These are phyloP conservation scores for Fomes fomentarius DNA, from an alignment of 1,284 basidiomycete genomes.

Conservation along the genomic window DNA sequence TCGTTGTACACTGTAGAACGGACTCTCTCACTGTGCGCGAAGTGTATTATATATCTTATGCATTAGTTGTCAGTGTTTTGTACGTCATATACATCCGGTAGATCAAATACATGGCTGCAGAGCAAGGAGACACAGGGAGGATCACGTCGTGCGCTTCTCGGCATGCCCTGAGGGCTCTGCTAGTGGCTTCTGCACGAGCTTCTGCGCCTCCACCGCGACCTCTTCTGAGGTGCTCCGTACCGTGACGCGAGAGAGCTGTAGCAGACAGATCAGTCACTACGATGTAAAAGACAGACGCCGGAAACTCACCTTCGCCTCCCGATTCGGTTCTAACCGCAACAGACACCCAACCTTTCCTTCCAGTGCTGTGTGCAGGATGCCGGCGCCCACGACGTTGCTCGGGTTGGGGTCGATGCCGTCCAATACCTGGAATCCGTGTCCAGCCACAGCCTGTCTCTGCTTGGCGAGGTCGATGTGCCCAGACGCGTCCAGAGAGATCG, in stretches of 20 bases:
- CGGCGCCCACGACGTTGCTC: slow-evolving; percentile 88
- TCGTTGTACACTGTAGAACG: not conserved
- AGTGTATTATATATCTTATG: slow-evolving; percentile 20
- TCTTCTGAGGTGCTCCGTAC: slow-evolving; percentile 94
- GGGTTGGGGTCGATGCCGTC: slow-evolving; percentile 87
- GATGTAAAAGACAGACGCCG: not conserved
- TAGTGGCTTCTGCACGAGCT: slow-evolving; percentile 63
- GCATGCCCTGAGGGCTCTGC: slow-evolving; percentile 18
- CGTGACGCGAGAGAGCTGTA: slow-evolving; percentile 89
- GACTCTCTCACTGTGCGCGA: not conserved
- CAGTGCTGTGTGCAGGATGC: slow-evolving; percentile 85
- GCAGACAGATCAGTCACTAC: slow-evolving; percentile 8
- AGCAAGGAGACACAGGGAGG: slow-evolving; percentile 3
- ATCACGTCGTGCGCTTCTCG: slow-evolving; percentile 19
- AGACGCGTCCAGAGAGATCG: slow-evolving; percentile 66
- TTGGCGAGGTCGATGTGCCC: slow-evolving; percentile 78
- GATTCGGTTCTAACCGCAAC: slow-evolving; percentile 92
- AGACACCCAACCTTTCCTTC: slow-evolving; percentile 96
- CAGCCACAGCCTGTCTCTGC: slow-evolving; percentile 77
- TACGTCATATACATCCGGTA: slow-evolving; percentile 30
- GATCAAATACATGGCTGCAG: slow-evolving; percentile 25
- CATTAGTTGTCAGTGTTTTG: slow-evolving; percentile 29
- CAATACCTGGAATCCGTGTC: slow-evolving; percentile 78
- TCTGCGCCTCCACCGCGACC: slow-evolving; percentile 83
- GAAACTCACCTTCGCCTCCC: slow-evolving; percentile 81